phyloP scores from a whole-genome alignment of 768 basidiomycete species.

The Mycena alexandri region DNA sequence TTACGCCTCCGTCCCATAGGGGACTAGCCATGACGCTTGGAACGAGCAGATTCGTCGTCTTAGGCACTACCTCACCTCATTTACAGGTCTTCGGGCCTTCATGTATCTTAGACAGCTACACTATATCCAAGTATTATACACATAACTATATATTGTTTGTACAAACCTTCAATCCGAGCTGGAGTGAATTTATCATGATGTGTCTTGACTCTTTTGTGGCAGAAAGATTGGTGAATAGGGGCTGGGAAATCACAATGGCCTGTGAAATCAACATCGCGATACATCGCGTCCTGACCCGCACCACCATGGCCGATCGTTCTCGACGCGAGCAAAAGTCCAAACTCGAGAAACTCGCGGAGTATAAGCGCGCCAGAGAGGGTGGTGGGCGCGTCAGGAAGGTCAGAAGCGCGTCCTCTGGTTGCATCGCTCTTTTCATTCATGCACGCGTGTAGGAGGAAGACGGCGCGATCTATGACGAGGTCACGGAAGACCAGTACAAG shows the following conservation, averaged over 20 bases:
- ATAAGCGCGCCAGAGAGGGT: slow-evolving; percentile 70
- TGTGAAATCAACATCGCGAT: slow-evolving; percentile 1
- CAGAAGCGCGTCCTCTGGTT: slow-evolving; percentile 38
- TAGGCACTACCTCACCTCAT: slow-evolving; percentile 24
- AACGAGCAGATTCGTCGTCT: not conserved
- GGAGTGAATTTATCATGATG: no score
- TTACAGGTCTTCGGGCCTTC: not conserved
- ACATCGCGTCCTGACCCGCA: slow-evolving; percentile 24
- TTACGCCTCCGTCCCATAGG: slow-evolving; percentile 2
- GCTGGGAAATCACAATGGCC: not conserved
- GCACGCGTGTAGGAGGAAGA: slow-evolving; percentile 63
- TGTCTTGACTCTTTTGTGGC: no score
- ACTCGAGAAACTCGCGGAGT: slow-evolving; percentile 67
- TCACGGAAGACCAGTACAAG: slow-evolving; percentile 90
- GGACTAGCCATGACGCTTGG: slow-evolving; percentile 2
- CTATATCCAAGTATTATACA: slow-evolving; percentile 26
- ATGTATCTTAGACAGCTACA: slow-evolving; percentile 30
- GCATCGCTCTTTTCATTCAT: slow-evolving; percentile 19
- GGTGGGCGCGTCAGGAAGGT: slow-evolving; percentile 73
- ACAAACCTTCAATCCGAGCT: not conserved
- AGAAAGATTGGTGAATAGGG: no score
- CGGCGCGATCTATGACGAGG: slow-evolving; percentile 85
- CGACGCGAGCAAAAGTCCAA: slow-evolving; percentile 56
- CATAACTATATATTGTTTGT: slow-evolving; percentile 1
- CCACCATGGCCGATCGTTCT: slow-evolving; percentile 55